Base-by-base conservation (phyloP, 106 monocot genomes). In the Acorus calamus region DNA sequence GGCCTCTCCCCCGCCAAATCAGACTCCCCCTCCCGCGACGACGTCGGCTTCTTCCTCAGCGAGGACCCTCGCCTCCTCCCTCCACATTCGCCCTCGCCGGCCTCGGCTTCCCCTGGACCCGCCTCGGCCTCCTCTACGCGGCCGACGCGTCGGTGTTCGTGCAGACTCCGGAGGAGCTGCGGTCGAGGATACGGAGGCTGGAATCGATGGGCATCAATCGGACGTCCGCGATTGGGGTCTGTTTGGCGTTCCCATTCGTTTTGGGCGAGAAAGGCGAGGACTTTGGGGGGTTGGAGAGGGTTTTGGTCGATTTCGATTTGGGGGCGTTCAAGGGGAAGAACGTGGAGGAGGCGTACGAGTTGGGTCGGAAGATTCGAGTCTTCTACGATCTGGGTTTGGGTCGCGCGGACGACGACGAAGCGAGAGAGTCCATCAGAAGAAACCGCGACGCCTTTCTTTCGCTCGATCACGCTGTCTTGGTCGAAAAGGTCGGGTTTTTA, bases 21-120 rank as follows among this genome's bases (percentile, higher is more conserved):
- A 60, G 11, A 12, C 49, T 13, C 44, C 46, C 11, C 53, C 28
- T 44, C 47, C 42, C 5, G 7, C 42, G 43, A 60, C 51, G 44
- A 14, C 55, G 12, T 42, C 6, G 43, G 50, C 47, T 49, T 75
- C 28, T 85, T 88, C 59, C 88, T 93, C 58, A 78, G 80, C 54
- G 88, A 85, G 14, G 75, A 93, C 65, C 6, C 50, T 0, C 59
- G 13, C 8, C 75, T 88, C 55, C 63, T 93, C 14, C 69, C 49
- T 70, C 85, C 49, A 75, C 81, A 49, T 60, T 76, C 49, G 67
- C 77, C 8, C 78, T 93, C 46, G 71, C 74, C 46, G 65, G 41
- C 41, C 81, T 85, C 44, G 92, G 89, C 4, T 89, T 94, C 59
- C 89, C 89, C 28, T 84, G 78, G 78, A 61, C 58, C n/a, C 14